Conservation (phyloP, 2,329 filamentous ascomycete genomes). For the Ophiostoma piceae region DNA sequence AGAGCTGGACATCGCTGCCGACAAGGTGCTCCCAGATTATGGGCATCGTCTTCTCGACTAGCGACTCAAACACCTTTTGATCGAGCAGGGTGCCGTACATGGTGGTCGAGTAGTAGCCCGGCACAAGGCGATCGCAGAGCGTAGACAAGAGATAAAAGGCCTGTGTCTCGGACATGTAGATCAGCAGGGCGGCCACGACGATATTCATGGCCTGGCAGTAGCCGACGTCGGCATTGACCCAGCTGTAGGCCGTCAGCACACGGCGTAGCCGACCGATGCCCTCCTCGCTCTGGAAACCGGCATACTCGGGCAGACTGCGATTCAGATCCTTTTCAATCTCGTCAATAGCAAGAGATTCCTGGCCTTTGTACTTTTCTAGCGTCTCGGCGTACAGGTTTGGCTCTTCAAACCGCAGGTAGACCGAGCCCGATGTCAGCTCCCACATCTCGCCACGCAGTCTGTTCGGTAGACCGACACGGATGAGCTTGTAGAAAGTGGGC, state of each 20-base stretch:
- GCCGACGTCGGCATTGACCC: slow-evolving; percentile 90
- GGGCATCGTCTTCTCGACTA: slow-evolving; percentile 99
- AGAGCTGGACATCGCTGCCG: slow-evolving; percentile 93
- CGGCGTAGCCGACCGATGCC: slow-evolving; percentile 84
- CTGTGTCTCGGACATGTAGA: slow-evolving; percentile 96
- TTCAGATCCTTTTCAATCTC: slow-evolving; percentile 99
- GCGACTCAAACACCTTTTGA: slow-evolving; percentile 92
- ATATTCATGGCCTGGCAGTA: slow-evolving; percentile 99
- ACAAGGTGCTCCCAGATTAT: slow-evolving; percentile 97
- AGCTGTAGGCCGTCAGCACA: slow-evolving; percentile 94
- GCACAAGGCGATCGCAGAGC: slow-evolving; percentile 85
- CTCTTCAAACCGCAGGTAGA: slow-evolving; percentile 81
- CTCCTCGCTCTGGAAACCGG: slow-evolving; percentile 93
- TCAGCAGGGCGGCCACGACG: slow-evolving; percentile 92
- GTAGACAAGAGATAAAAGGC: slow-evolving; percentile 91
- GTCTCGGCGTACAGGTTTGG: slow-evolving; percentile 82
- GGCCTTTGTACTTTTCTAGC: slow-evolving; percentile 72
- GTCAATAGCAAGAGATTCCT: slow-evolving; percentile 90
- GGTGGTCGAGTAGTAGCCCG: slow-evolving; percentile 96
- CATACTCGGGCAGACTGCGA: slow-evolving; percentile 91
- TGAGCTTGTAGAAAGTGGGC: slow-evolving; percentile 95
- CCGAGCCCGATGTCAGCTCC: slow-evolving; percentile 88
- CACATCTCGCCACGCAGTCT: slow-evolving; percentile 88
- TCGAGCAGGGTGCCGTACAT: slow-evolving; percentile 98
- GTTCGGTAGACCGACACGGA: slow-evolving; percentile 91